These are phyloP conservation scores for Wickerhamomyces xylosicus DNA, from an alignment of 805 yeast species.

Conservation along the genomic window DNA sequence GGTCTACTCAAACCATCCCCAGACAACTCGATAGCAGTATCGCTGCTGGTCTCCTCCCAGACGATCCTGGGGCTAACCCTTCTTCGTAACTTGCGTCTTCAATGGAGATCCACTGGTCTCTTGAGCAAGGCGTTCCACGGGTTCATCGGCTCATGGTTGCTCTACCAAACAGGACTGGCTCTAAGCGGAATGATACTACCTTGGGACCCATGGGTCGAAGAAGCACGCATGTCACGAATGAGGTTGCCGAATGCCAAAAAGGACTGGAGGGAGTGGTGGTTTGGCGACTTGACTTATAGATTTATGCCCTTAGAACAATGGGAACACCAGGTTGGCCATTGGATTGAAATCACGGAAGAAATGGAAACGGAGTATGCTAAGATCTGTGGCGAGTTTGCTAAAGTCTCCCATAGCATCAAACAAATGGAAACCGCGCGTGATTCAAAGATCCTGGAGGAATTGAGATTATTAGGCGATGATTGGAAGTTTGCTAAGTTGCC, in stretches of 20 bases:
- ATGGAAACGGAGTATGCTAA: slow-evolving; percentile 5
- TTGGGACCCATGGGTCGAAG: slow-evolving; percentile 67
- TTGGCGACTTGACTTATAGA: slow-evolving; percentile 48
- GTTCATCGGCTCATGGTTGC: slow-evolving; percentile 32
- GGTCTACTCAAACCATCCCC: slow-evolving; percentile 70
- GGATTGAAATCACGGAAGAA: slow-evolving; percentile 16
- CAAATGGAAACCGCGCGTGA: slow-evolving; percentile 10
- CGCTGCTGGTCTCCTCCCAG: slow-evolving; percentile 42
- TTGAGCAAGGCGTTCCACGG: slow-evolving; percentile 23
- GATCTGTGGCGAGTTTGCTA: slow-evolving; percentile 10
- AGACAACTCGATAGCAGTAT: slow-evolving; percentile 47
- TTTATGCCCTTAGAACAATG: slow-evolving; percentile 39
- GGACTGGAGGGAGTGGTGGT: slow-evolving; percentile 60
- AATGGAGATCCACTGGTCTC: slow-evolving; percentile 19
- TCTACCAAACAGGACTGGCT: slow-evolving; percentile 51
- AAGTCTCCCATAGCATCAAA: slow-evolving; percentile 8
- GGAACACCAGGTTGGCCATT: slow-evolving; percentile 15
- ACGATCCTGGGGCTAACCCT: slow-evolving; percentile 33
- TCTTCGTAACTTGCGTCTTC: slow-evolving; percentile 15
- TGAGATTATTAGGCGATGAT: not conserved
- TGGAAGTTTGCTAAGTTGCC: slow-evolving; percentile 9
- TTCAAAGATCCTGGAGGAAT: slow-evolving; percentile 12
- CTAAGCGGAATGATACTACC: slow-evolving; percentile 35
- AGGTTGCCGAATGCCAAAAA: slow-evolving; percentile 32
- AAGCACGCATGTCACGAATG: slow-evolving; percentile 44